Base-by-base conservation (phyloP, 345 rosid species). In the Laguncularia racemosa region DNA sequence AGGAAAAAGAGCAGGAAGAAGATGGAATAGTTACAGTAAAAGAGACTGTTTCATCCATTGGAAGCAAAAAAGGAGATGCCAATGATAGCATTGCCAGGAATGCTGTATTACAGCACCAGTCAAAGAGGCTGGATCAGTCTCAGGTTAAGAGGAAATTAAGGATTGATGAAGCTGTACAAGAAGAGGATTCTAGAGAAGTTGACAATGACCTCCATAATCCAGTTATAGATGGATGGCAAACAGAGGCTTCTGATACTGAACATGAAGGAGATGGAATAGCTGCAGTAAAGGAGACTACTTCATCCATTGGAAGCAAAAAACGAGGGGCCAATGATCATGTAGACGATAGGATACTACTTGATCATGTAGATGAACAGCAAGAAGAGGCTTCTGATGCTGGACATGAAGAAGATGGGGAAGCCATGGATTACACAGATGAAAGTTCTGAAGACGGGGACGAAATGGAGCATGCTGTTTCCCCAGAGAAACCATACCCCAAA, bases 101-200 rank as follows among this genome's bases (percentile, higher is more conserved):
- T 7, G 9, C 40, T 33, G 40, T 33, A 33, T 4, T 33, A 7
- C 9, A 33, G 40, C 40, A 33, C 11, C 40, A 33, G 7, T 33
- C 40, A 33, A 9, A 33, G 40, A 33, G 40, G 6, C 9, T 7
- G 9, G 7, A 33, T 33, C 40, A 33, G 40, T 33, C 40, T 33
- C 40, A 6, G 11, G 65, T 3, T 13, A 45, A 61, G 57, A 17
- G 48, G 26, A 52, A 20, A 50, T 60, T 40, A 20, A 55, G 28
- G 8, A 46, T 53, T 45, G 67, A 20, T 45, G 63, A 63, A 53
- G 56, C 46, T 28, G 17, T 45, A 54, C 65, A 16, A 54, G 69
- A 38, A 33, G 52, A 16, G 46, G 46, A 28, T 59, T 33, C 43
- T 7, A 40, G 55, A 60, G 52, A 53, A 43, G 54, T 55, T 51